Conservation (phyloP, 2,329 filamentous ascomycete species). For the Verticillium klebahnii region DNA sequence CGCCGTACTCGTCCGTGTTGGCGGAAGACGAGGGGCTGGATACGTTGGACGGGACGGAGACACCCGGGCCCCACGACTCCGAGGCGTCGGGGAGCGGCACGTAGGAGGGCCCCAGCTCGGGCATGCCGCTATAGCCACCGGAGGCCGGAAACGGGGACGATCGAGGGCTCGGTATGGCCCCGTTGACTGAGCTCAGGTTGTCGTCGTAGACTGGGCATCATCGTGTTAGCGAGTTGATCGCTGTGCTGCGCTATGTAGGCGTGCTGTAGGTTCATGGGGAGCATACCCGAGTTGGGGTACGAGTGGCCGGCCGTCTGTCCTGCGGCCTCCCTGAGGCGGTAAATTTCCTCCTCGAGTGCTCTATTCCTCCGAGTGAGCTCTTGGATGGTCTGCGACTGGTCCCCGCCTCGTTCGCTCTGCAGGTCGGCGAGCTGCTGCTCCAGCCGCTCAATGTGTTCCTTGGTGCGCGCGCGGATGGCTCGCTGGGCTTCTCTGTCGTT, state of each 20-base stretch:
- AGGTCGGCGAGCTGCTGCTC: conserved; percentile 73
- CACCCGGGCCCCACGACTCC: conserved; percentile 40
- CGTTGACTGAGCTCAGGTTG: conserved; percentile 30
- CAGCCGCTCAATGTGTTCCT: conserved; percentile 76
- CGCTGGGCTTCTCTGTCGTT: conserved; percentile 90
- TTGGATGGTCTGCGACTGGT: conserved; percentile 47
- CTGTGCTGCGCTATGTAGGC: neutral
- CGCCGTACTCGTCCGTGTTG: conserved; percentile 41
- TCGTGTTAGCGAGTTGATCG: neutral
- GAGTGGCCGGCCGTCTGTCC: conserved; percentile 35
- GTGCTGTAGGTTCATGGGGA: neutral
- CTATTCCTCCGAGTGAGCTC: conserved; percentile 48
- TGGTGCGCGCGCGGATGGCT: conserved; percentile 80
- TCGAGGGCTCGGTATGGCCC: conserved; percentile 37
- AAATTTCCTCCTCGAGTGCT: conserved; percentile 49
- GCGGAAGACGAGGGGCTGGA: conserved; percentile 48
- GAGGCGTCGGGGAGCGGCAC: conserved; percentile 35
- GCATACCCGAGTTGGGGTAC: conserved; percentile 18
- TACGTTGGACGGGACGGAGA: conserved; percentile 42
- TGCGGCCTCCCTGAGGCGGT: conserved; percentile 38
- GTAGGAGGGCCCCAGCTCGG: conserved; percentile 36
- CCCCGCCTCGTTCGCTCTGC: conserved; percentile 41
- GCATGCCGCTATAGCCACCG: conserved; percentile 35
- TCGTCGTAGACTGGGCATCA: conserved; percentile 33
- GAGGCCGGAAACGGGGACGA: conserved; percentile 37